These are phyloP conservation scores for Crucibulum laeve DNA, from an alignment of 768 basidiomycete genomes.

Conservation along the genomic window DNA sequence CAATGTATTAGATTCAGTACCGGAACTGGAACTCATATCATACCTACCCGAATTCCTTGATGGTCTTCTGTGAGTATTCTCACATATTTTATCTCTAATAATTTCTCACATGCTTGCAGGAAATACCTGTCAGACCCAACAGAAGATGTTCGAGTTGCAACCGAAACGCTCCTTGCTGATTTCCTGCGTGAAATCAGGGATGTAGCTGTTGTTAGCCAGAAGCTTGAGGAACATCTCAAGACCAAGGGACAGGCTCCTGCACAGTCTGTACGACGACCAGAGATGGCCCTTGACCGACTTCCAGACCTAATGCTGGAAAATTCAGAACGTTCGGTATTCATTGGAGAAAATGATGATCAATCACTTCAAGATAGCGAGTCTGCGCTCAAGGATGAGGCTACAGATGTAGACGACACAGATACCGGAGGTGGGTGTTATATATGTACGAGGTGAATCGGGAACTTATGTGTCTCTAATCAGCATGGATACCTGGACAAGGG, in stretches of 20 bases:
- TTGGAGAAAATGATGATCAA: slow-evolving; percentile 45
- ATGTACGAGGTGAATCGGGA: too few species aligned
- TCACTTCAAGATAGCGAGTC: slow-evolving; percentile 35
- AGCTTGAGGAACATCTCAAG: slow-evolving; percentile 51
- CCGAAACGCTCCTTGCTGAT: slow-evolving; percentile 84
- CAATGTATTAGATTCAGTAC: slow-evolving; percentile 90
- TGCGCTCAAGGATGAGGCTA: slow-evolving; percentile 34
- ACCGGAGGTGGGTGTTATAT: slow-evolving; percentile 53
- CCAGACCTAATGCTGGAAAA: slow-evolving; percentile 57
- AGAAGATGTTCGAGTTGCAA: slow-evolving; percentile 87
- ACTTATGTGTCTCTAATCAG: slow-evolving; percentile 28
- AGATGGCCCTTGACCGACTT: slow-evolving; percentile 43
- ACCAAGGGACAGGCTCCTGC: slow-evolving; percentile 34
- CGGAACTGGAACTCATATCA: slow-evolving; percentile 91
- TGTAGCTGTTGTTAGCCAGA: slow-evolving; percentile 70
- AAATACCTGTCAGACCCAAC: slow-evolving; percentile 96
- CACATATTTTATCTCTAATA: slow-evolving; percentile 2
- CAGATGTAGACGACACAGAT: slow-evolving; percentile 53
- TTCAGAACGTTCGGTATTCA: slow-evolving; percentile 54
- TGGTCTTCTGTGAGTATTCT: slow-evolving; percentile 73
- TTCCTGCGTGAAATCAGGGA: slow-evolving; percentile 90
- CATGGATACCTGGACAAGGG: slow-evolving; percentile 92
- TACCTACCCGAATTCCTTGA: slow-evolving; percentile 95
- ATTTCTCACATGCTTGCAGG: slow-evolving; percentile 32
- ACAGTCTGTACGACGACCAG: slow-evolving; percentile 38